Base-by-base conservation (phyloP, 768 basidiomycete genomes). In the Trametes meyenii region DNA sequence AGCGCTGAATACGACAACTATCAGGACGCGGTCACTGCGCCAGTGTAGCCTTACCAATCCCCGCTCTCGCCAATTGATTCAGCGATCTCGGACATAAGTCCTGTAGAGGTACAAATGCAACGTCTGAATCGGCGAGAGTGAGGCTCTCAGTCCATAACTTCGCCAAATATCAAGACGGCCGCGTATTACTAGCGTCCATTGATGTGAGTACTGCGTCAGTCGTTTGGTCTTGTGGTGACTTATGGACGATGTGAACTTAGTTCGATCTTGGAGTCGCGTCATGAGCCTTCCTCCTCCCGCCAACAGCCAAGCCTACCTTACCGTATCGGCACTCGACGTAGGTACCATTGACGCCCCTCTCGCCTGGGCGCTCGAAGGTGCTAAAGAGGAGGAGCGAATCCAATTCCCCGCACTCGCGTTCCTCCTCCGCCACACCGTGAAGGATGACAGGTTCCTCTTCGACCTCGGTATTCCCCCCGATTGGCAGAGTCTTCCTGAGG, bases 401-500 rank as follows among this genome's bases (percentile, higher is more conserved):
- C 36, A 21, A 35, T 21, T 45, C 7, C 86, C 85, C 5, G 78
- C 80, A 6, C 75, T 86, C 43, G 75, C 80, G 1, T 87, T 86
- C 69, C 76, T 80, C 58, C 67, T 86, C 42, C 76, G 73, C 14
- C 85, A 86, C 61, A 80, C 83, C 0, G 59, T 63, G 16, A 59
- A 24, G 6, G n/a, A 16, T n/a, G 58, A 62, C 36, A 77, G 69
- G 10, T 66, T 83, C 55, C 63, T 70, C 44, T 86, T 86, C 60
- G 86, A 87, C 61, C 77, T 86, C n/a, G 85, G 85, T 13, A 74
- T 82, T 10, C 79, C 83, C 16, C 76, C 77, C 45, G 81, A 85
- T 49, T 59, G 51, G 53, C 19, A 62, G 40, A 55, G 55, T 16
- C 57, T 62, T 8, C 55, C 57, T 1, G 49, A 57, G 26, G 29